A percentile compares a stretch with the other conserved stretches of the same genome.
phyloP scores from a whole-genome alignment of 108 stramenopile genomes.

The Aurantiochytrium sp. region DNA sequence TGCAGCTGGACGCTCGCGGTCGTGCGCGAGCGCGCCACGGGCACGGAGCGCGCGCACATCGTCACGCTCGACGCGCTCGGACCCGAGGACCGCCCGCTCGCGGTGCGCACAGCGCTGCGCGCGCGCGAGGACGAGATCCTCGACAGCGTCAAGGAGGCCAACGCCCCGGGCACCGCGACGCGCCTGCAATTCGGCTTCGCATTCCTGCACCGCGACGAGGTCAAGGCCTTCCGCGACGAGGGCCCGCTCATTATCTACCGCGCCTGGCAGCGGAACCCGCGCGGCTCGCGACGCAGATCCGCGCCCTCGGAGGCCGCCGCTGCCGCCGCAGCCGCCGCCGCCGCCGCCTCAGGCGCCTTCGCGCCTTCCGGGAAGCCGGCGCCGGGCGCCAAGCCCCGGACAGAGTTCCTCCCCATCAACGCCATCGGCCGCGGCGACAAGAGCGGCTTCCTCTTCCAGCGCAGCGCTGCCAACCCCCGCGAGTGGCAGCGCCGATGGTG shows the following conservation, averaged over 20 bases:
- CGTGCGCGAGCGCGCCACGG: not conserved
- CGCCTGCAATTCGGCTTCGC: not conserved
- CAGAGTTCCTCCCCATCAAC: not conserved
- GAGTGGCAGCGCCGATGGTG: slow-evolving; percentile 31
- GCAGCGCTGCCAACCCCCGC: not conserved
- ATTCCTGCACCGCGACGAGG: not conserved
- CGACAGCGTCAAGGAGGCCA: not conserved
- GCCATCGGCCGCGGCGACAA: not conserved
- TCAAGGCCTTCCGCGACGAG: not conserved
- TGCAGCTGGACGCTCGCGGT: slow-evolving; percentile 1
- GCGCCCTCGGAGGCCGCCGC: not conserved
- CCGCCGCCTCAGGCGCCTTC: not conserved
- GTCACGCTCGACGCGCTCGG: not conserved
- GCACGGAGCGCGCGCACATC: not conserved
- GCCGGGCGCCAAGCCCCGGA: not conserved
- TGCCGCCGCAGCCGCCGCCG: not conserved
- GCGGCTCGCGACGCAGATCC: not conserved
- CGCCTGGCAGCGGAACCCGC: not conserved
- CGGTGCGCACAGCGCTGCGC: not conserved
- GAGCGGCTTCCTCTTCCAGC: not conserved
- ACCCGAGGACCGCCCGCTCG: not conserved
- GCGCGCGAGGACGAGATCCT: not conserved
- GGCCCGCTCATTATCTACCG: not conserved
- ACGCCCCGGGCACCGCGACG: not conserved
- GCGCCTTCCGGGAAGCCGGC: not conserved